phyloP scores from a whole-genome alignment of 495 filamentous ascomycete species.

The Cercophora samala region DNA sequence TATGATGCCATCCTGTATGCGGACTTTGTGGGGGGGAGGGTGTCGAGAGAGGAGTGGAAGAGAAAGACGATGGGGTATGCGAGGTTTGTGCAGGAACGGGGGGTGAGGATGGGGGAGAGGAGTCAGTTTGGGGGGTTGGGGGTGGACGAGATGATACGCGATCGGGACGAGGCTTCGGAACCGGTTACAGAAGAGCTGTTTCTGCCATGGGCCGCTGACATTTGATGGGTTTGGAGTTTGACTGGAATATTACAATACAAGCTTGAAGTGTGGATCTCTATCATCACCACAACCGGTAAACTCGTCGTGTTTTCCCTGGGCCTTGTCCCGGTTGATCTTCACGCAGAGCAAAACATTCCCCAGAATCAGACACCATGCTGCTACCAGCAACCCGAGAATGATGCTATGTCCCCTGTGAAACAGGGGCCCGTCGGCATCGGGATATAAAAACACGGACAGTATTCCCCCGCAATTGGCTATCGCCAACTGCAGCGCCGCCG shows the following conservation, averaged over 20 bases:
- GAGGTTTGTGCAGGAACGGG: slow-evolving; percentile 41
- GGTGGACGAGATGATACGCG: slow-evolving; percentile 35
- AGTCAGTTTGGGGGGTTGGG: slow-evolving; percentile 43
- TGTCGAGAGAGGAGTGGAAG: slow-evolving; percentile 43
- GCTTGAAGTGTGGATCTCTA: slow-evolving; percentile 59
- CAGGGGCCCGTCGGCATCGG: slow-evolving; percentile 44
- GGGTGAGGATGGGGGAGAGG: slow-evolving; percentile 47
- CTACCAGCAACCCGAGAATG: slow-evolving; percentile 54
- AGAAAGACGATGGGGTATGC: slow-evolving; percentile 45
- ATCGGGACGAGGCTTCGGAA: slow-evolving; percentile 35
- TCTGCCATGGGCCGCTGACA: slow-evolving; percentile 33
- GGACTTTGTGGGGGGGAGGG: slow-evolving; percentile 42
- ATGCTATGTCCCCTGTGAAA: slow-evolving; percentile 57
- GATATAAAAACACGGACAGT: slow-evolving; percentile 58
- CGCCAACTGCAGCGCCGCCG: slow-evolving; percentile 43
- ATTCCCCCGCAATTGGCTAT: slow-evolving; percentile 51
- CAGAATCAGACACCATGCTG: slow-evolving; percentile 62
- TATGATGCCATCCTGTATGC: slow-evolving; percentile 47
- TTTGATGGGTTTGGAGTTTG: background rate
- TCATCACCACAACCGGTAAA: slow-evolving; percentile 60
- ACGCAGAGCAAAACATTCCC: slow-evolving; percentile 61
- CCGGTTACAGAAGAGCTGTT: slow-evolving; percentile 33
- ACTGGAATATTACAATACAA: slow-evolving; percentile 48
- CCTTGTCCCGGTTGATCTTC: slow-evolving; percentile 64
- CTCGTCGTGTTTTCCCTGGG: slow-evolving; percentile 57